Percentiles rank a stretch among this genome's conserved stretches.
These are phyloP conservation scores for Cylindrotheca fusiformis DNA, from an alignment of 108 stramenopile genomes.

Conservation along the genomic window DNA sequence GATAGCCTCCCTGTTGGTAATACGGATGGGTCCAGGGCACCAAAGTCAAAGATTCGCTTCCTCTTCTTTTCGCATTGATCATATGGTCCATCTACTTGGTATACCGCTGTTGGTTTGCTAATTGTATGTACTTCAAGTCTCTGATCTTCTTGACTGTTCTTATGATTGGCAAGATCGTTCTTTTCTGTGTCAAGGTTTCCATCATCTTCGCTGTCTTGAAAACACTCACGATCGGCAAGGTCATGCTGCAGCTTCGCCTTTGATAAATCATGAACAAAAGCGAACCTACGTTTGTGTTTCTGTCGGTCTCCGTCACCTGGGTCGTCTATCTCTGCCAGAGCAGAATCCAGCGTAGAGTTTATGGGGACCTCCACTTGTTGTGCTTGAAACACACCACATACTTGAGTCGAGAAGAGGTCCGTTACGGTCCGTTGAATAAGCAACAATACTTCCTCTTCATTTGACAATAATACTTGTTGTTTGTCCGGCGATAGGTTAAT, in stretches of 20 bases:
- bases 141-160: not conserved
- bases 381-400: constrained; percentile 56
- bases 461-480: constrained; percentile 84
- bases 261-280: constrained; percentile 45
- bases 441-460: constrained; percentile 58
- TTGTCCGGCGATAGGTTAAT: constrained; percentile 98
- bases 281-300: constrained; percentile 43
- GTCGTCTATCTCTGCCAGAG: constrained; percentile 7
- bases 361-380: constrained; percentile 8
- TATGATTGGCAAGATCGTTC: no score
- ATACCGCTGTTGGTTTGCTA: no score
- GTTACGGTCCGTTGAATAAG: constrained; percentile 44
- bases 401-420: constrained; percentile 54
- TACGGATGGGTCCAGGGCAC: no score
- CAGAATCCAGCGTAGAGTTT: constrained; percentile 6
- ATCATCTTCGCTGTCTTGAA: constrained; percentile 2
- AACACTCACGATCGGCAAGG: constrained; percentile 19
- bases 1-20: no score
- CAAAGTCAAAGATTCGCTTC: no score
- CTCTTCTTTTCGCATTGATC: no score
- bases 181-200: no score
- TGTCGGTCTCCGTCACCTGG: constrained; percentile 15
- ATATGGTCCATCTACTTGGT: no score
- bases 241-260: constrained; percentile 53
- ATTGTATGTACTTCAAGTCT: not conserved